phyloP scores from a whole-genome alignment of 108 stramenopile species.

The Parmales sp. region DNA sequence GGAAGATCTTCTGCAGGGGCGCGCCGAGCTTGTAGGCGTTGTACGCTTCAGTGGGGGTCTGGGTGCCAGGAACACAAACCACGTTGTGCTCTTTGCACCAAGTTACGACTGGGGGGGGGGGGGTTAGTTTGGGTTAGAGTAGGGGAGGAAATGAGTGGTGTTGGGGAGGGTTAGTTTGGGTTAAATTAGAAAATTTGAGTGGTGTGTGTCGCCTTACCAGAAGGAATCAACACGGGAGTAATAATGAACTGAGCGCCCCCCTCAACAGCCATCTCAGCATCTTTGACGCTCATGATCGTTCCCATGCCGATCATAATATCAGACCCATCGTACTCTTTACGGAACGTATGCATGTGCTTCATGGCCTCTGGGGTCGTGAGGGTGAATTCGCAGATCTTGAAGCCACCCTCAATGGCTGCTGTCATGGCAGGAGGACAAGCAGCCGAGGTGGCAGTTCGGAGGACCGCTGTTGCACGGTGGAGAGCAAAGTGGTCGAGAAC shows the following conservation, averaged over 20 bases:
- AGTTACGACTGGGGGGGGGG: constrained; percentile 44
- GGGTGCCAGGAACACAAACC: constrained; percentile 70
- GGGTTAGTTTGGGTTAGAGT: too few species aligned
- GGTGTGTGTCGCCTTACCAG: too few species aligned
- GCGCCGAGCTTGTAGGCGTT: constrained; percentile 63
- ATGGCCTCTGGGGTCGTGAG: constrained; percentile 72
- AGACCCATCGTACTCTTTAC: constrained; percentile 55
- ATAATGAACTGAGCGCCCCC: constrained; percentile 44
- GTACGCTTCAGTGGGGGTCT: constrained; percentile 68
- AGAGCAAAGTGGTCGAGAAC: constrained; percentile 63
- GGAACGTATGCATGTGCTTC: constrained; percentile 53
- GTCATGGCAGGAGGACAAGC: constrained; percentile 77
- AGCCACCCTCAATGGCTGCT: constrained; percentile 75
- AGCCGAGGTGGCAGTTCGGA: constrained; percentile 67
- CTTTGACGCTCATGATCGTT: constrained; percentile 54
- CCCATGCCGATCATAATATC: constrained; percentile 73
- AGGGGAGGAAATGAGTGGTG: constrained; percentile 64
- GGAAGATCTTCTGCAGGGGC: constrained; percentile 73
- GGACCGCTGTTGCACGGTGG: constrained; percentile 67
- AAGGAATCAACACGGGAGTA: neutral
- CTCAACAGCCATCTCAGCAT: constrained; percentile 60
- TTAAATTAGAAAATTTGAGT: too few species aligned
- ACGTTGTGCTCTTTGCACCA: constrained; percentile 36
- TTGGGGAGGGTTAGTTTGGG: too few species aligned
- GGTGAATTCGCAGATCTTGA: constrained; percentile 74